Evolutionary conservation across 2,329 filamentous ascomycete genomes (phyloP), one percentile per base, ranked within the genome.

Genomic region (Xylogone sp.): DNA sequence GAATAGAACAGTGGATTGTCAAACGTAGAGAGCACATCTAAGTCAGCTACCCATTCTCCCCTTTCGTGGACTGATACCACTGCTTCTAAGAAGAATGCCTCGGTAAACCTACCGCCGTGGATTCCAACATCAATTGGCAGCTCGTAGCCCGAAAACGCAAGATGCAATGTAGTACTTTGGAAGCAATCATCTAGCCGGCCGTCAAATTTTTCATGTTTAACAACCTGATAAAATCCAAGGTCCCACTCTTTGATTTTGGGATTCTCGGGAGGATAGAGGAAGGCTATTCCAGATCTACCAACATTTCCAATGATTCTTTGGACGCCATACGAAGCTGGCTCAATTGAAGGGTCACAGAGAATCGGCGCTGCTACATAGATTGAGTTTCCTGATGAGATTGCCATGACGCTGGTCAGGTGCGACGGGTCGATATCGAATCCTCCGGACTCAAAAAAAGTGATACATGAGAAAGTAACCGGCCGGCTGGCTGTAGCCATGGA

Each of bases 331-430:
- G 16, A 3, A 2, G 20, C n/a, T 3, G 22, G 21, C 3, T 24
- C 2, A 12, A 56, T 50, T 10, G 18, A 21, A 2, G 64, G 62
- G 45, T 65, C 63, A 24, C 47, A 50, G 2, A 66, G 45, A 3
- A 66, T 20, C 2, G 53, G 12, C 2, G 49, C 44, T 10, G 58
- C 53, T 2, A 65, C 55, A 29, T 51, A 65, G 1, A 65, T 51
- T 3, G 62, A 65, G 49, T 65, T 60, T 9, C 56, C 58, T 3
- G 55, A 59, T 0, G 59, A 59, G 42, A 66, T 57, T 3, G 63
- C 62, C 20, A 65, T 55, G 3, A 58, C 56, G 43, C 52, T 27
- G 1, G 48, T 21, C 9, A 27, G 62, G 46, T 8, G 18, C 13
- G 5, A 19, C 2, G 60, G 53, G n/a, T 50, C 21, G 3, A 62